Base-by-base conservation (phyloP, 768 basidiomycete genomes). In the Lanmaoa rubissima region DNA sequence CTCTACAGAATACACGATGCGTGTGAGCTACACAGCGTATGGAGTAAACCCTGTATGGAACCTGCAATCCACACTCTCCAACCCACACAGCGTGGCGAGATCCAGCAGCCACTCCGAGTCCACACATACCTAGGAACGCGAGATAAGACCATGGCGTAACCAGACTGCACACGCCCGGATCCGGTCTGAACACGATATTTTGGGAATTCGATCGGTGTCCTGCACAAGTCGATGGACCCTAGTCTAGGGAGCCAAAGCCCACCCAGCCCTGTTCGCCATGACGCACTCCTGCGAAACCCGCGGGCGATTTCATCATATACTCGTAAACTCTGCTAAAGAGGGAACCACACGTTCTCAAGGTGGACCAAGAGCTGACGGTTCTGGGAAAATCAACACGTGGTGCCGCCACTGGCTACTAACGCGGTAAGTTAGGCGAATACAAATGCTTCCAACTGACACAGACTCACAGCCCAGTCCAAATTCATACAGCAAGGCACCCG, bases 231-330 rank as follows among this genome's bases (percentile, higher is more conserved):
- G 51, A 46, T 42, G 48, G 43, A 19, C 47, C 40, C 26, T 24
- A 26, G 41, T 24, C 21, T 24, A 24, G 21, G 35, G 47, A 26
- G 32, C 17, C 32, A 42, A 36, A 35, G 31, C 19, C 19, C 45
- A 34, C n/a, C 42, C 53, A 49, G 36, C 59, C 60, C 61, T 60
- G 63, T 51, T 48, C 19, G 42, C 34, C 42, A 50, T 63, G 65
- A 65, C 58, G 58, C 57, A 35, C 32, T 16, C 55, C 51, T 62
- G 64, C 54, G 50, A 70, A 64, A 54, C 45, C 66, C 70, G 61
- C 64, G 66, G 66, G 59, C 21, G 40, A 52, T 32, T 46, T 47
- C 51, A 24, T 42, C 59, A 45, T 52, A 51, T 7, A 24, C 26
- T 51, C 64, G 54, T 65, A 53, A 57, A 50, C 26, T 3, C 53